Evolutionary conservation across 2,329 filamentous ascomycete genomes (phyloP), one percentile per base, ranked within the genome.

Genomic region (Arthrobotrys iridis): DNA sequence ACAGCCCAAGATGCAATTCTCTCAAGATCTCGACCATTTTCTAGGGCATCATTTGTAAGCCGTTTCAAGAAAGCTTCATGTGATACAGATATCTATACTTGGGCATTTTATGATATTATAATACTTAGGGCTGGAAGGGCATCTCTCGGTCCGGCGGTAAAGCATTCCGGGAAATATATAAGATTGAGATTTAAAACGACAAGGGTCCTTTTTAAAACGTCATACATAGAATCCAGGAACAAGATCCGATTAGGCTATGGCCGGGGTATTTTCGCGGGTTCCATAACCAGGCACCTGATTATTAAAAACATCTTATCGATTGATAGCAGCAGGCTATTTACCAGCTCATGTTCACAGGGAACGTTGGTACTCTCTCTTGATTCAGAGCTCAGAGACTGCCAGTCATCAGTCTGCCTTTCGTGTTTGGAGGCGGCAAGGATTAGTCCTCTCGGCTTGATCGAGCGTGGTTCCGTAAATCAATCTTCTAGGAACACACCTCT

Each of bases 171-270:
- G 45, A 41, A 55, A 37, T 45, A 41, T 15, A 45, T 33, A 40
- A 45, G 11, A 48, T 55, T 15, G 13, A 63, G 64, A 68, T 68
- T 22, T 68, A 60, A 68, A 60, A 50, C 26, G 28, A 46, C 30
- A 2, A 7, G 18, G 41, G 18, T 46, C 10, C 8, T 67, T 67
- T 60, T 60, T 35, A 67, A 60, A 60, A 43, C 22, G 33, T 20
- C 33, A n/a, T 37, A 41, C 33, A n/a, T 37, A 41, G 30, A 6
- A 60, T 8, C 45, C 43, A 68, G 64, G 64, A 59, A 68, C 64
- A 30, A 30, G 41, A 60, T 60, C 64, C 64, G 64, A 60, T 43
- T 50, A 68, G 52, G 64, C 43, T 68, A 37, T 28, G 8, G 3
- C 40, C 50, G 43, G 41, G n/a, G 15, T 22, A 30, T 45, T 26